Percentiles rank a stretch among this genome's conserved stretches.
These are phyloP conservation scores for Apiotrichum brassicae DNA, from an alignment of 1,284 basidiomycete genomes.

Conservation along the genomic window DNA sequence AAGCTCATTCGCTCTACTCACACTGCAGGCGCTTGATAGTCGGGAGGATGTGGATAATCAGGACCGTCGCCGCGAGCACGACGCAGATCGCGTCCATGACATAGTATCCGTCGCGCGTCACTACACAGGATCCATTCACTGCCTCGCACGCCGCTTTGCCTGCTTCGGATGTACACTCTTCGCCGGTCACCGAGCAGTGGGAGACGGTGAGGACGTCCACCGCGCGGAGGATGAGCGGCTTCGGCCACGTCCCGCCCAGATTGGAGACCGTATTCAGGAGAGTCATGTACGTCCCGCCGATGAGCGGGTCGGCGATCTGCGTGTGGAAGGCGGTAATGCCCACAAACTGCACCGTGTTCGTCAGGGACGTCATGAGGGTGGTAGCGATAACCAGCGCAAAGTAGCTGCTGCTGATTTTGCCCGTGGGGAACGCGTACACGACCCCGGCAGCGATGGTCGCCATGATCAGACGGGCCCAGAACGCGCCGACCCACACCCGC, in stretches of 20 bases:
- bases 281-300: constrained; percentile 98
- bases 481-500: constrained; percentile 83
- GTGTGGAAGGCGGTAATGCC: constrained; percentile 98
- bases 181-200: constrained; percentile 59
- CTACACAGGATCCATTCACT: constrained; percentile 71
- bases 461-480: constrained; percentile 77
- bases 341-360: constrained; percentile 93
- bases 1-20: constrained; percentile 48
- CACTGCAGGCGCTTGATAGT: constrained; percentile 78
- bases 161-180: constrained; percentile 82
- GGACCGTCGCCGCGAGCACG: constrained; percentile 61
- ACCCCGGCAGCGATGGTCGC: constrained; percentile 65
- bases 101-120: constrained; percentile 88
- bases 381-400: constrained; percentile 71
- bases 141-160: constrained; percentile 74
- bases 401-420: constrained; percentile 53
- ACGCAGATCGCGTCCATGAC: constrained; percentile 75
- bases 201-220: constrained; percentile 82
- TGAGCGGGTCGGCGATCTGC: constrained; percentile 89
- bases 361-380: constrained; percentile 78
- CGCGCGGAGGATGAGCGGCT: constrained; percentile 51
- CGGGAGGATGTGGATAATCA: constrained; percentile 74
- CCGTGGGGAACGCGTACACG: constrained; percentile 72
- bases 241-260: constrained; percentile 93
- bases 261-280: constrained; percentile 94